These are phyloP conservation scores for Pythium brachiatum DNA, from an alignment of 352 stramenopile genomes.

Conservation along the genomic window DNA sequence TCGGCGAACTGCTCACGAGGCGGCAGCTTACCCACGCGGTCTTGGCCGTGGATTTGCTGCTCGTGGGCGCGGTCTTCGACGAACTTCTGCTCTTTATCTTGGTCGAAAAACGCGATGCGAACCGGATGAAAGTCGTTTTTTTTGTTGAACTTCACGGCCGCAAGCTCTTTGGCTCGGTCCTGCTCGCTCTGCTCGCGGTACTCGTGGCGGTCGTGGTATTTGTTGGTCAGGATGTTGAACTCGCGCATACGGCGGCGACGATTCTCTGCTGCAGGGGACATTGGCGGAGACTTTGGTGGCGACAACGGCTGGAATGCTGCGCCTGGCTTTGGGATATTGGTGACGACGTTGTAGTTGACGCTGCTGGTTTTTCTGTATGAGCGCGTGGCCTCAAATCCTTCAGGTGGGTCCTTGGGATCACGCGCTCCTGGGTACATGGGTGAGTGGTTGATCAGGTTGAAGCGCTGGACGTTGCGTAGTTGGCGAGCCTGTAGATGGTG, in stretches of 20 bases:
- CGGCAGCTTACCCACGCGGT: constrained; percentile 47
- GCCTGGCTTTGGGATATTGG: constrained; percentile 29
- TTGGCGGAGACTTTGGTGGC: neutral
- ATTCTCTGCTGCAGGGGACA: constrained; percentile 27
- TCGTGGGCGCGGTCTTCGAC: constrained; percentile 32
- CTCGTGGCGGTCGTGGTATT: constrained; percentile 63
- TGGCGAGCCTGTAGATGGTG: constrained; percentile 45
- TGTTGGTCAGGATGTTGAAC: constrained; percentile 79
- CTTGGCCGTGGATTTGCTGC: constrained; percentile 50
- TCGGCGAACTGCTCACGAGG: constrained; percentile 64
- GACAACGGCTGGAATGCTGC: neutral
- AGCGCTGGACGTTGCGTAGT: constrained; percentile 54
- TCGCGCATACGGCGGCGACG: constrained; percentile 34
- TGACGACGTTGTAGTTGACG: constrained; percentile 66
- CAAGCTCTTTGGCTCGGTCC: constrained; percentile 40
- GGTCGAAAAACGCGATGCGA: constrained; percentile 54
- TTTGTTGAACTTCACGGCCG: constrained; percentile 65
- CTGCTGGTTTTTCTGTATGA: constrained; percentile 31
- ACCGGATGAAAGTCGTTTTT: constrained; percentile 67
- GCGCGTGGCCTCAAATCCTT: constrained; percentile 25
- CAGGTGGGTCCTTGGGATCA: constrained; percentile 35
- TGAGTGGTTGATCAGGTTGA: constrained; percentile 67
- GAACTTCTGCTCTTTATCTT: constrained; percentile 54
- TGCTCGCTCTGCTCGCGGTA: constrained; percentile 34
- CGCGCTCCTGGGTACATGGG: constrained; percentile 45